Base-by-base conservation (phyloP, 1,139 yeast species). In the Geotrichum australiense region DNA sequence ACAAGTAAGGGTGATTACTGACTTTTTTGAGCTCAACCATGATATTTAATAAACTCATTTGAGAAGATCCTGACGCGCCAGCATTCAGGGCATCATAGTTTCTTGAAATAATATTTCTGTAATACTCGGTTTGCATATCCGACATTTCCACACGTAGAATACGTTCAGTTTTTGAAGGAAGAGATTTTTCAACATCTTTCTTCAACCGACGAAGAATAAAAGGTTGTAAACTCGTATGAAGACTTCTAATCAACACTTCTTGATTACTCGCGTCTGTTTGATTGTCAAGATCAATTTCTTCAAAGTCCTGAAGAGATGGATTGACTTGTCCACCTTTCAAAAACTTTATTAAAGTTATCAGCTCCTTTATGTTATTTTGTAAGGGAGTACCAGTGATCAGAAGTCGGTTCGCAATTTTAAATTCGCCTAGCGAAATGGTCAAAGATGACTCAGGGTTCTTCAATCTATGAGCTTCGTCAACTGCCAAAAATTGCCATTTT, bases 1-100 rank as follows among this genome's bases (percentile, higher is more conserved):
- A 93, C 42, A 91, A 65, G 56, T 91, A 93, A 1, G 99, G 98
- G 60, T 91, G 99, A 57, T 93, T 91, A 0, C 96, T 85, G 0
- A 97, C 97, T 61, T 91, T 91, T 56, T 91, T 93, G 65, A 91
- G 72, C 62, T 93, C 98, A 56, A 87, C 83, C 95, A 91, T 89
- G 41, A 91, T 79, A 56, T 91, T 91, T 39, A 91, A 70, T 49
- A 93, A 69, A 11, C 95, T 87, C 54, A 91, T 76, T 53, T 85
- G 96, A 23, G 77, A 68, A 1, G 86, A 82, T 32, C 84, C 82
- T 42, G 76, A 71, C 4, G 79, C 70, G 12, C 96, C 96, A 19
- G 89, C 83, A 56, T 87, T 85, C 55, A 91, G 72, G 2, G 98
- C 98, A 21, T 86, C 65, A 60, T 91, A 91, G 63, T 93, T 91